Evolutionary conservation across 148 eudicot species (phyloP).

Genomic region (Simmondsia chinensis): DNA sequence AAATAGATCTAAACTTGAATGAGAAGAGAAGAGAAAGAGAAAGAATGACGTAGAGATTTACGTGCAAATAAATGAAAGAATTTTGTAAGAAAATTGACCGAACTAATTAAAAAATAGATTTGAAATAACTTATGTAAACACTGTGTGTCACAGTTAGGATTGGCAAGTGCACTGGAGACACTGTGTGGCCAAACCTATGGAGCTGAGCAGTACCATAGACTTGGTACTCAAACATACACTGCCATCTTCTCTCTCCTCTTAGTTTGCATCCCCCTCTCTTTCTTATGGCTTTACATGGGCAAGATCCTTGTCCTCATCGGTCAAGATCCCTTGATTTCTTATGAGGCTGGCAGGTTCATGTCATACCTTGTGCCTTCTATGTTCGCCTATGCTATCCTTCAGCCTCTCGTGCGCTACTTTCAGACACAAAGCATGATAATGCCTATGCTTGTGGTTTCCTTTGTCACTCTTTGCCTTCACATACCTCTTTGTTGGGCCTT

Average conservation of each 20-base stretch:
- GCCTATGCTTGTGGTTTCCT: not conserved
- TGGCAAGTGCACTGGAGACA: slow-evolving; percentile 3
- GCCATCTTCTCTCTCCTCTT: not conserved
- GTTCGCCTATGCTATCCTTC: not conserved
- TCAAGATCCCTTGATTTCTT: not conserved
- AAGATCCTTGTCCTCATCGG: not conserved
- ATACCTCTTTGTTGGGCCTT: not conserved
- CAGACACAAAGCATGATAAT: slow-evolving; percentile 3
- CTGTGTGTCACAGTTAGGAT: not conserved
- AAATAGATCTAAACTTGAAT: no score
- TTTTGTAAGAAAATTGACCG: no score
- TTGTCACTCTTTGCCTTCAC: not conserved
- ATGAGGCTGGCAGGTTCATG: not conserved
- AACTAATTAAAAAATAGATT: no score
- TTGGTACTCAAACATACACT: not conserved
- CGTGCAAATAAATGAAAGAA: no score
- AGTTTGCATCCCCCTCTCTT: not conserved
- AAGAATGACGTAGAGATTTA: no score
- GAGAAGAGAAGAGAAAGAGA: no score
- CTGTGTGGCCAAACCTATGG: slow-evolving; percentile 1
- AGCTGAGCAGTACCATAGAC: not conserved
- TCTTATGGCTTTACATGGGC: slow-evolving; percentile 3
- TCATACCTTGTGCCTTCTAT: not conserved
- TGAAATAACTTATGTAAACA: no score
- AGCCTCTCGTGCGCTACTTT: not conserved